Percentiles rank a stretch among this genome's conserved stretches.
Conservation (phyloP, 208 protist genomes). For the Crithidia brevicula region DNA sequence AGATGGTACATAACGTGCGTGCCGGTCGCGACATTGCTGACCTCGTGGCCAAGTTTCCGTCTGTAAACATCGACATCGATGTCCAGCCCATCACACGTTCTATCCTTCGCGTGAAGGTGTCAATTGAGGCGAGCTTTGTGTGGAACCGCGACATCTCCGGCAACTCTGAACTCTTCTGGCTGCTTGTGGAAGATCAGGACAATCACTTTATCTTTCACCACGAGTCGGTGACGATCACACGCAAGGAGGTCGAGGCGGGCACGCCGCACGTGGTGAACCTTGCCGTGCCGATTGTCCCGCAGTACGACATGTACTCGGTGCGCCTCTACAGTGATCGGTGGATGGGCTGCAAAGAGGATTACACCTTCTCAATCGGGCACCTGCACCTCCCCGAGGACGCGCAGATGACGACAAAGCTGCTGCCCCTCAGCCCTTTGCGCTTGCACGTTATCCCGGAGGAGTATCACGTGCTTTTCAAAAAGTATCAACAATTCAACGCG, state of each 20-base stretch:
- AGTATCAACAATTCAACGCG: conserved; percentile 98
- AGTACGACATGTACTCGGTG: conserved; percentile 97
- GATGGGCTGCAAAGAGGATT: conserved; percentile 90
- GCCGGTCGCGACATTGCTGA: conserved; percentile 82
- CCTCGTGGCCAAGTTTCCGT: conserved; percentile 91
- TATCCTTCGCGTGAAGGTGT: conserved; percentile 95
- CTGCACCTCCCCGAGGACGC: conserved; percentile 96
- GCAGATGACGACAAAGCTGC: conserved; percentile 94
- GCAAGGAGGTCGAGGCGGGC: conserved; percentile 85
- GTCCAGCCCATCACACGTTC: conserved; percentile 98
- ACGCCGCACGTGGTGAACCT: conserved; percentile 91
- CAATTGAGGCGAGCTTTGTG: conserved; percentile 89
- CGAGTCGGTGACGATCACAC: conserved; percentile 78
- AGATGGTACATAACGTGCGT: conserved; percentile 86
- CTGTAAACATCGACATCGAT: conserved; percentile 82
- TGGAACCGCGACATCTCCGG: conserved; percentile 96
- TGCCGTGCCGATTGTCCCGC: conserved; percentile 97
- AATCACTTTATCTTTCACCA: conserved; percentile 96
- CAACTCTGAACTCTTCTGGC: conserved; percentile 93
- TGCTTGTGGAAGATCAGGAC: conserved; percentile 97
- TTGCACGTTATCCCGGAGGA: conserved; percentile 88
- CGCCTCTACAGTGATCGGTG: conserved; percentile 96
- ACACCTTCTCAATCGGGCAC: conserved; percentile 94
- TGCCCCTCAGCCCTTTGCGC: conserved; percentile 96
- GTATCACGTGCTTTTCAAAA: conserved; percentile 88